Evolutionary conservation across 768 basidiomycete species (phyloP).

Genomic region (Omphalotus guepiniiformis): DNA sequence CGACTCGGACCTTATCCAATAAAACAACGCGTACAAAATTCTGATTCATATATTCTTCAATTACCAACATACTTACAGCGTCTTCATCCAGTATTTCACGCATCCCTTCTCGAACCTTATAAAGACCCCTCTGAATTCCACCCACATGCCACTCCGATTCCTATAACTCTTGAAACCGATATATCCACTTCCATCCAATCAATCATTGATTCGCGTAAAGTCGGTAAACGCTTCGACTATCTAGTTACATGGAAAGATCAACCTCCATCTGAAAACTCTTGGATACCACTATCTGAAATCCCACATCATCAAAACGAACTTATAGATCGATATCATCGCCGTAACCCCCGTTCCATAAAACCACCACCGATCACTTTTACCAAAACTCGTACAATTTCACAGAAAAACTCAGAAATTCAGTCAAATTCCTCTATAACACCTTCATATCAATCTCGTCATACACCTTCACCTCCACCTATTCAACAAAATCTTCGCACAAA

Average conservation of each 20-base stretch:
- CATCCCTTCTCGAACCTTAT: constrained; percentile 16
- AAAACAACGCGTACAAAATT: constrained; percentile 3
- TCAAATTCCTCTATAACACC: neutral
- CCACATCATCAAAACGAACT: constrained; percentile 1
- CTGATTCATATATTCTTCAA: constrained; percentile 13
- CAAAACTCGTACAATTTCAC: constrained; percentile 2
- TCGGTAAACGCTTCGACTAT: constrained; percentile 8
- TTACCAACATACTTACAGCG: constrained; percentile 17
- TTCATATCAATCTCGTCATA: neutral
- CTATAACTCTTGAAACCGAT: constrained; percentile 1
- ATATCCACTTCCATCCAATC: neutral
- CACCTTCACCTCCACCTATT: neutral
- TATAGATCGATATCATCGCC: neutral
- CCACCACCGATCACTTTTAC: neutral
- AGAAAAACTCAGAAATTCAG: neutral
- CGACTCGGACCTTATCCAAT: constrained; percentile 16
- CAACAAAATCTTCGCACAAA: neutral
- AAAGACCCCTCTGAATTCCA: constrained; percentile 1
- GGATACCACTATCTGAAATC: constrained; percentile 9
- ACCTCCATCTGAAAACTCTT: constrained; percentile 5
- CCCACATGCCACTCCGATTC: neutral
- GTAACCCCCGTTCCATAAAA: neutral
- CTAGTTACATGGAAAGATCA: constrained; percentile 7
- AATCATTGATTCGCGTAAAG: constrained; percentile 6
- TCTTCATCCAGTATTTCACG: constrained; percentile 25